A percentile compares a stretch with the other conserved stretches of the same genome.
Conservation (phyloP, 257 asterid genomes). For the Salvia splendens region DNA sequence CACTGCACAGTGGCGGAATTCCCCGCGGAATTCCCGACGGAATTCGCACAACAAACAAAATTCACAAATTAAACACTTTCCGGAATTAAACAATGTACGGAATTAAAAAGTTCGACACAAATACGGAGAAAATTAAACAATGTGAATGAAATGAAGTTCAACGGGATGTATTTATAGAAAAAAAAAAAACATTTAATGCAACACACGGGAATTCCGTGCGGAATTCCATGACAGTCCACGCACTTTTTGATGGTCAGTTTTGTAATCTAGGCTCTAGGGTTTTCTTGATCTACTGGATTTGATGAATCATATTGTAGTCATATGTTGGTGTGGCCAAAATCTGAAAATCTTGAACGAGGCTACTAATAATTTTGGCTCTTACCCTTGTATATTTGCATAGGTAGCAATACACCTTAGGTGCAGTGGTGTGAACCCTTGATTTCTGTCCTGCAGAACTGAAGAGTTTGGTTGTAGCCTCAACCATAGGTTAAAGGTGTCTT, state of each 20-base stretch:
- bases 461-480: background rate
- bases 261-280: constrained; percentile 7
- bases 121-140: too few relatives aligned
- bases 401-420: constrained; percentile 2
- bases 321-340: background rate
- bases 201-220: too few relatives aligned
- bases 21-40: too few relatives aligned
- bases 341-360: constrained; percentile 6
- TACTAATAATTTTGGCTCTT: background rate
- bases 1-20: too few relatives aligned
- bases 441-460: background rate
- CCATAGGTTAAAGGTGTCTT: background rate
- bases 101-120: too few relatives aligned
- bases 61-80: too few relatives aligned
- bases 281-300: constrained; percentile 1
- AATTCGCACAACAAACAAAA: too few relatives aligned
- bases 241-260: constrained; percentile 4
- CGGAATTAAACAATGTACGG: too few relatives aligned
- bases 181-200: too few relatives aligned
- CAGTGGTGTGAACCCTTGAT: background rate
- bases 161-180: too few relatives aligned
- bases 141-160: too few relatives aligned
- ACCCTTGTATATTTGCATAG: background rate
- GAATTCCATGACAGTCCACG: too few relatives aligned
- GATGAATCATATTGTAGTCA: background rate